phyloP scores from a whole-genome alignment of 2,329 filamentous ascomycete genomes.

The Monilinia vaccinii-corymbosi region DNA sequence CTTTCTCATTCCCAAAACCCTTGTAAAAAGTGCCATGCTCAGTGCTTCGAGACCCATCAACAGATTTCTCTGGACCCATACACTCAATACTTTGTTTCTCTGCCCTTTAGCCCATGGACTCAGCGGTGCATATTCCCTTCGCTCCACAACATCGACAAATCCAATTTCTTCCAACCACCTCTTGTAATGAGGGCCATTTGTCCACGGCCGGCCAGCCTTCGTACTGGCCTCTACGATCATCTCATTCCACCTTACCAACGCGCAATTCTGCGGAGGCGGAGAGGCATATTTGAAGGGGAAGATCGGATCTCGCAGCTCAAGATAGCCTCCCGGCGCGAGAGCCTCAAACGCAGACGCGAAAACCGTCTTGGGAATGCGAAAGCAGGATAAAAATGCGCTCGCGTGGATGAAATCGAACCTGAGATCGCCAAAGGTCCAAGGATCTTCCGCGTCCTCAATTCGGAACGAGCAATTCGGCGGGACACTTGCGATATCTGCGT shows the following conservation, averaged over 20 bases:
- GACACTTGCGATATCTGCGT: slow-evolving; percentile 11
- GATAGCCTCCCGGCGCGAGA: slow-evolving; percentile 5
- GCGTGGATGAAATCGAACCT: slow-evolving; percentile 6
- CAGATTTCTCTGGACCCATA: slow-evolving; percentile 20
- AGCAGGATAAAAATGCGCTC: not conserved
- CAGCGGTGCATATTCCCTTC: slow-evolving; percentile 22
- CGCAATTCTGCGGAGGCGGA: not conserved
- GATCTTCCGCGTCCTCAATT: slow-evolving; percentile 29
- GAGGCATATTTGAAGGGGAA: slow-evolving; percentile 3
- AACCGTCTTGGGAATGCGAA: not conserved
- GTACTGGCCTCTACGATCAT: slow-evolving; percentile 11
- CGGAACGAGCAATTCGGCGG: slow-evolving; percentile 26
- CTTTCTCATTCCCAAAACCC: slow-evolving; percentile 20
- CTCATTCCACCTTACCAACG: not conserved
- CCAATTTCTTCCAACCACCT: slow-evolving; percentile 26
- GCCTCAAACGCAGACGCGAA: not conserved
- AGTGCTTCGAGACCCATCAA: slow-evolving; percentile 15
- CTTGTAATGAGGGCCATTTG: slow-evolving; percentile 16
- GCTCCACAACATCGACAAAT: slow-evolving; percentile 23
- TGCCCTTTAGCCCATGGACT: slow-evolving; percentile 23
- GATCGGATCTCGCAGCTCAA: slow-evolving; percentile 4
- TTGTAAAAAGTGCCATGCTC: slow-evolving; percentile 17
- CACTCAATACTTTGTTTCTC: slow-evolving; percentile 21
- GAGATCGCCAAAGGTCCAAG: slow-evolving; percentile 19
- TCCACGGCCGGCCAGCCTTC: slow-evolving; percentile 20